Conservation (phyloP, 2,329 filamentous ascomycete species). For the Aspergillus arachidicola region DNA sequence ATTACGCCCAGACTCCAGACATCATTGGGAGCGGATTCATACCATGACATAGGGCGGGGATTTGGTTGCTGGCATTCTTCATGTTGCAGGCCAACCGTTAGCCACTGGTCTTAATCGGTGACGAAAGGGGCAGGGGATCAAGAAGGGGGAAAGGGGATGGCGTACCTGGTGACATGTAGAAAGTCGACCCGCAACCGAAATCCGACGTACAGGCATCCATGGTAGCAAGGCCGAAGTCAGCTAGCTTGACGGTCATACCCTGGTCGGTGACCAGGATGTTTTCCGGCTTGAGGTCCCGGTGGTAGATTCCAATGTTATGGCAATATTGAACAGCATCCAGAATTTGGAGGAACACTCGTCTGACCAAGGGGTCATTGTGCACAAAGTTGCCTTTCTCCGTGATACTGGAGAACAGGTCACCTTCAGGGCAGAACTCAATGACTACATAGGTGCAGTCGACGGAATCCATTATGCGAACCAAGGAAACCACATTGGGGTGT, state of each 20-base stretch:
- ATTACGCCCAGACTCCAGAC: conserved; percentile 99
- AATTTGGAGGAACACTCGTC: conserved; percentile 88
- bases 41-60: conserved; percentile 72
- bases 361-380: conserved; percentile 85
- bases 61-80: conserved; percentile 85
- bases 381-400: conserved; percentile 93
- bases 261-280: conserved; percentile 92
- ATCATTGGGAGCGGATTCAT: conserved; percentile 92
- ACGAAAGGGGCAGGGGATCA: not conserved
- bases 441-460: conserved; percentile 94
- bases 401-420: conserved; percentile 96
- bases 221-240: conserved; percentile 95
- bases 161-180: conserved; percentile 99
- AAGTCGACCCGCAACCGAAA: conserved; percentile 96
- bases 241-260: conserved; percentile 89
- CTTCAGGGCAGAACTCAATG: conserved; percentile 94
- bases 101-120: conserved; percentile 7
- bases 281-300: conserved; percentile 96
- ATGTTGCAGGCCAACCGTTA: conserved; percentile 10
- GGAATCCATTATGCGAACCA: conserved; percentile 91
- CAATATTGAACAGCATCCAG: conserved; percentile 95
- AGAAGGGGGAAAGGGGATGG: conserved; percentile 23
- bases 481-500: conserved; percentile 90
- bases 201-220: conserved; percentile 82
- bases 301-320: conserved; percentile 91